Base-by-base conservation (phyloP, 164 flowering plant species). In the Aristolochia californica region DNA sequence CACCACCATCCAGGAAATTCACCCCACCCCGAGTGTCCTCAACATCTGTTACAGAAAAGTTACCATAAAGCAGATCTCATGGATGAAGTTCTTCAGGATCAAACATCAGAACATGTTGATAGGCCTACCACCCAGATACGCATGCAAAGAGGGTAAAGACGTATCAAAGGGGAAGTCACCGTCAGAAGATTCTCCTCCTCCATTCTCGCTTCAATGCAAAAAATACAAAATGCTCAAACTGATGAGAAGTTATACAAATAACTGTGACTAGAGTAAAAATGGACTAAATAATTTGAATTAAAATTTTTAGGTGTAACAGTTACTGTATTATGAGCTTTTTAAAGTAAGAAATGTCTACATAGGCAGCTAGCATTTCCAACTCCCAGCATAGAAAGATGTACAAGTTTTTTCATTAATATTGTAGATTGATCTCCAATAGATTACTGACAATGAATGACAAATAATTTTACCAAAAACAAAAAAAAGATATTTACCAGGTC, bases 81-180 rank as follows among this genome's bases (percentile, higher is more conserved):
- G 20, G 4, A 43, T 1, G 9, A 5, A 34, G 40, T 34, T 34
- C 40, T 34, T 34, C 40, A 34, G 40, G 40, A 34, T 9, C 40
- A 34, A 34, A 34, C 9, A 34, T 34, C 7, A 34, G 40, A 12
- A 34, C 40, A 34, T 34, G 10, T 34, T 34, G 10, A 34, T 7
- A 34, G 40, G 40, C 85, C 59, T 72, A 90, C 99, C 99, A 24
- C 99, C 99, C 68, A 94, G 96, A 70, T 94, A 94, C 2, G 91
- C 72, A 65, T 90, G 99, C 63, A 90, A 65, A 2, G 96, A 77
- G 59, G 88, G 85, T 81, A 94, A 73, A 60, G 76, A 55, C 28
- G 87, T 68, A 74, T 89, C 67, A 57, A 84, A 90, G 22, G 85
- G 76, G 63, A 74, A 63, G 47, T 74, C 81, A 61, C 66, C 68